A percentile compares a stretch with the other conserved stretches of the same genome.
phyloP scores from a whole-genome alignment of 805 yeast species.

The Suhomyces vadensis region DNA sequence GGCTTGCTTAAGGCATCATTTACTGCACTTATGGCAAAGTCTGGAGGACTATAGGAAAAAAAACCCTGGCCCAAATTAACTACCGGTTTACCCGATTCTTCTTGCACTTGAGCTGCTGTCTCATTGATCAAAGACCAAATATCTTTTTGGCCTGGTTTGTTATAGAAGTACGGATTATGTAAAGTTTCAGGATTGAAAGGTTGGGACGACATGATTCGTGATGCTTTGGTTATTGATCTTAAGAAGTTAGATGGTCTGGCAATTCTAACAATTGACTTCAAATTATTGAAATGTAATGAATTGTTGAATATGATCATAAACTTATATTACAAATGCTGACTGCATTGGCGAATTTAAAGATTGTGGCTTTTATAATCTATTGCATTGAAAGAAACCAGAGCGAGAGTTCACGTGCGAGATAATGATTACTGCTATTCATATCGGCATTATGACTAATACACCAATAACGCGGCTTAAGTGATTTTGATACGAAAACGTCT shows the following conservation, averaged over 20 bases:
- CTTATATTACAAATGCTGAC: no score
- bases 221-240: background rate
- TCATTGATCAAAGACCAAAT: constrained; percentile 96
- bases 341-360: background rate
- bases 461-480: background rate
- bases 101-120: constrained; percentile 83
- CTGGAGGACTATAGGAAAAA: constrained; percentile 93
- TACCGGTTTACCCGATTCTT: constrained; percentile 69
- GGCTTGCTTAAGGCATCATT: constrained; percentile 71
- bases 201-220: background rate
- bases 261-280: background rate
- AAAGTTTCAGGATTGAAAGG: constrained; percentile 23
- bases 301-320: background rate
- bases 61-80: constrained; percentile 96
- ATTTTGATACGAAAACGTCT: no score
- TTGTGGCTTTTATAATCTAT: constrained; percentile 1
- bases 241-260: background rate
- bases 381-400: background rate
- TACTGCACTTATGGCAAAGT: constrained; percentile 86
- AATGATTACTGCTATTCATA: background rate
- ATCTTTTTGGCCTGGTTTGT: constrained; percentile 71
- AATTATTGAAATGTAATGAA: background rate
- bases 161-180: constrained; percentile 64
- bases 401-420: constrained; percentile 1
- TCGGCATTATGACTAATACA: background rate